Base-by-base conservation (phyloP, 805 yeast species). In the Jamesozyma jinghongensis region DNA sequence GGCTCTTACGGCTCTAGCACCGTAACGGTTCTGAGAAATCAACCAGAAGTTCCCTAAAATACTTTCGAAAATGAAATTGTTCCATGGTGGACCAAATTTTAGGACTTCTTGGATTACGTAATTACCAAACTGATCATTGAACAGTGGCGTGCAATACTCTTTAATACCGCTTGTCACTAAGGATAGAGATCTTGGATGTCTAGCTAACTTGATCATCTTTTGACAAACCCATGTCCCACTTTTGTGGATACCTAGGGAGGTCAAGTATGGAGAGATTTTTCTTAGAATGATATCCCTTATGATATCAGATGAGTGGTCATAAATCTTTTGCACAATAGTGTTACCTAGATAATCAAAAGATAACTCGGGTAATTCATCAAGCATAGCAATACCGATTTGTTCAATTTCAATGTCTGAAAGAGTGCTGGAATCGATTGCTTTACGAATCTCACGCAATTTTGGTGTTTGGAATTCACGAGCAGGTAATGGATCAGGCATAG, bases 211-310 rank as follows among this genome's bases (percentile, higher is more conserved):
- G 51, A 92, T 87, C 62, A 92, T 81, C 63, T 90, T 92, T 62
- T 92, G 98, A 17, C 95, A 94, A 1, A 97, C 97, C 98, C 98
- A 92, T 5, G 98, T 92, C 45, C 98, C 98, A 61, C 90, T 90
- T 57, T 92, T 92, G 66, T 92, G 98, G 42, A 86, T 80, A 52
- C 97, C 92, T 69, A 90, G 81, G 52, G 85, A 92, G 1, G 96
- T 85, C 46, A 92, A 67, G 54, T 71, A 85, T 22, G 88, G 92
- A 2, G 82, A 68, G 30, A 92, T 75, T 48, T 75, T 75, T 52
- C 82, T 75, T 40, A 92, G 70, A 83, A 92, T 82, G 58, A 81
- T 74, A 50, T 84, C 81, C 55, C 86, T 84, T 41, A 87, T 70
- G 3, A 79, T 69, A 17, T 81, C 75, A 6, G 84, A 74, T 36